A percentile compares a stretch with the other conserved stretches of the same genome.
These are phyloP conservation scores for Claviceps pazoutovae DNA, from an alignment of 2,329 filamentous ascomycete genomes.

Conservation along the genomic window DNA sequence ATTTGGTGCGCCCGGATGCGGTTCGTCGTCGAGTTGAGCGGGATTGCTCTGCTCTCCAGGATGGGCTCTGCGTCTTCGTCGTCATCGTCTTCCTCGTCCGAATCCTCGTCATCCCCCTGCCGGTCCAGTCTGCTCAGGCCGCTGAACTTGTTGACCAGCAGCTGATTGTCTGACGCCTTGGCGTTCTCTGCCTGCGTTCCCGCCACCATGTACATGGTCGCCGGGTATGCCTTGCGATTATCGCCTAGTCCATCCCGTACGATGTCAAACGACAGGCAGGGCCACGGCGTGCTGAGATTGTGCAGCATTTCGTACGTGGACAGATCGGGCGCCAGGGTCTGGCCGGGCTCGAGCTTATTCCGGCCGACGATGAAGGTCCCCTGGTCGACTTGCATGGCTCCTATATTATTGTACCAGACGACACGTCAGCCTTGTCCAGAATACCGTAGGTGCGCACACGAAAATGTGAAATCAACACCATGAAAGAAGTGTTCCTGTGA, in stretches of 20 bases:
- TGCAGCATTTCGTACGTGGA: conserved; percentile 98
- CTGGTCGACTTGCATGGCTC: conserved; percentile 82
- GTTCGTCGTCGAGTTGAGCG: conserved; percentile 78
- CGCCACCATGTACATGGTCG: conserved; percentile 86
- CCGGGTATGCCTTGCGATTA: conserved; percentile 82
- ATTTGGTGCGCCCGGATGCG: conserved; percentile 79
- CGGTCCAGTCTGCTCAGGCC: conserved; percentile 78
- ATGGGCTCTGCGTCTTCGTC: conserved; percentile 76
- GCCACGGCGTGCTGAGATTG: conserved; percentile 86
- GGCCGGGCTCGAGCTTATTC: conserved; percentile 78
- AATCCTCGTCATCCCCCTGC: conserved; percentile 53
- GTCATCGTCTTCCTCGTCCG: conserved; percentile 49
- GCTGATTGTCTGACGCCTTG: conserved; percentile 71
- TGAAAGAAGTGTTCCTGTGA: no score
- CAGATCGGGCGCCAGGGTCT: conserved; percentile 79
- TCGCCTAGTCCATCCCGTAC: conserved; percentile 76
- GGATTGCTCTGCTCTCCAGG: conserved; percentile 82
- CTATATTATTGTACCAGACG: background rate
- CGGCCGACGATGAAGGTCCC: conserved; percentile 92
- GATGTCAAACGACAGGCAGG: conserved; percentile 91
- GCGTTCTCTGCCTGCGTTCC: conserved; percentile 79
- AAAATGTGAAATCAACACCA: background rate
- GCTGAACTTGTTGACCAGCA: conserved; percentile 94
- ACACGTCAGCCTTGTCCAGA: background rate
- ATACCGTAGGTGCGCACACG: no score